phyloP scores from a whole-genome alignment of 208 protist species.

The Leishmania mexicana region DNA sequence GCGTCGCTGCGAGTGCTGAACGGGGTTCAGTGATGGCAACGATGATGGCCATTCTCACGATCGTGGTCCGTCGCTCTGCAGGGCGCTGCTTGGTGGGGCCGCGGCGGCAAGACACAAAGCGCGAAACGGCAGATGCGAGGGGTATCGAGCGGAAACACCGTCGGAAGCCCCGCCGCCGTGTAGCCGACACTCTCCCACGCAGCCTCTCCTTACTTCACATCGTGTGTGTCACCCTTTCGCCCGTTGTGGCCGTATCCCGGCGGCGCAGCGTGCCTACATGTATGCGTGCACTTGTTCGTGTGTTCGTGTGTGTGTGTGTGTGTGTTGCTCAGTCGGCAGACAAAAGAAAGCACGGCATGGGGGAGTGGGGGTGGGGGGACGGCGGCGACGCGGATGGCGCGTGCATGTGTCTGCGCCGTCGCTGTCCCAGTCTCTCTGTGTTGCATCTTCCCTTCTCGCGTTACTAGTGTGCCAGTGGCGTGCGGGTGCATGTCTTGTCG shows the following conservation, averaged over 20 bases:
- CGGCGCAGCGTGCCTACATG: not conserved
- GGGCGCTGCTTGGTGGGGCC: not conserved
- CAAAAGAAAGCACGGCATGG: not conserved
- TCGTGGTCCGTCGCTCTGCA: not conserved
- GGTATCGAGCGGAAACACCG: not conserved
- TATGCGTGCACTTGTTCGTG: too few relatives aligned
- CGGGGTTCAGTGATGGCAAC: slow-evolving; percentile 12
- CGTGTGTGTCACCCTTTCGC: not conserved
- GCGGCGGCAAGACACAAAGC: not conserved
- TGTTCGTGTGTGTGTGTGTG: too few relatives aligned
- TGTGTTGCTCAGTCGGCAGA: too few relatives aligned
- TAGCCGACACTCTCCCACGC: not conserved
- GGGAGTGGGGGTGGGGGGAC: too few relatives aligned
- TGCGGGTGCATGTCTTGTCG: not conserved
- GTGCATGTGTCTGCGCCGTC: slow-evolving; percentile 6
- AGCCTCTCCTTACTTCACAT: not conserved
- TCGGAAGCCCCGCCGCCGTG: not conserved
- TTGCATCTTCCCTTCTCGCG: slow-evolving; percentile 3
- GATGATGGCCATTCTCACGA: not conserved
- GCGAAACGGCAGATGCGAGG: not conserved
- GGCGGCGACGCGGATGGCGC: not conserved
- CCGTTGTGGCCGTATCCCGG: not conserved
- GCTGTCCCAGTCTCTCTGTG: not conserved
- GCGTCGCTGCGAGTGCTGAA: slow-evolving; percentile 53
- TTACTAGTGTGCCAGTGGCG: slow-evolving; percentile 14